Base-by-base conservation (phyloP, 345 rosid genomes). In the Odontarrhena argentea region DNA sequence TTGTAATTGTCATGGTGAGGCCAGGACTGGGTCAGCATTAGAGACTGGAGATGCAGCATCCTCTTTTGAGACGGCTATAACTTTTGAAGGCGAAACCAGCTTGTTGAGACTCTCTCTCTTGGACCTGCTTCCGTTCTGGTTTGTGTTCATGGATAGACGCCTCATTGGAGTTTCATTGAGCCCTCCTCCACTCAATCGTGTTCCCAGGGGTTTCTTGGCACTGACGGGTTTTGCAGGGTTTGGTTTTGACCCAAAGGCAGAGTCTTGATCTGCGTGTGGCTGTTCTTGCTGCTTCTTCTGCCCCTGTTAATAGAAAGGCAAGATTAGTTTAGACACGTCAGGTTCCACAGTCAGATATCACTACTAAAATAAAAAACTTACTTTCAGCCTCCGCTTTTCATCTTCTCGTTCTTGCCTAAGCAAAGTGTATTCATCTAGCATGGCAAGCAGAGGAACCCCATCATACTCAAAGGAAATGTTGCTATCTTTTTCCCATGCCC, bases 391-490 rank as follows among this genome's bases (percentile, higher is more conserved):
- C 38, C 90, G 77, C 71, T 89, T 91, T 80, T 95, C 97, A 70
- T 95, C 99, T 79, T 95, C 99, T 71, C 97, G 81, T 81, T 95
- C 99, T 57, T 86, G 96, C 79, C 96, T 82, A 75, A 91, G 91
- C 99, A 95, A 83, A 70, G 93, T 92, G 58, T 95, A 95, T 79
- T 95, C 99, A 63, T 95, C 97, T 37, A 91, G 78, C 99, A 91
- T 95, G 53, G 97, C 97, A 45, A 95, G 85, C 41, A 95, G 89
- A 48, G 97, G 96, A 74, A 95, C 96, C 0, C 99, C 96, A 68
- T 95, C 99, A 58, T 91, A 91, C 34, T 89, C 77, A 65, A 87
- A 95, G 9, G 87, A 79, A 55, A 79, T 58, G 62, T 84, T 84
- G 24, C 76, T 88, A 10, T 88, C 96, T 67, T 88, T 96, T 78